These are phyloP conservation scores for Podochytrium sp. DNA, from an alignment of 192 early-diverging fungal species.

Conservation along the genomic window DNA sequence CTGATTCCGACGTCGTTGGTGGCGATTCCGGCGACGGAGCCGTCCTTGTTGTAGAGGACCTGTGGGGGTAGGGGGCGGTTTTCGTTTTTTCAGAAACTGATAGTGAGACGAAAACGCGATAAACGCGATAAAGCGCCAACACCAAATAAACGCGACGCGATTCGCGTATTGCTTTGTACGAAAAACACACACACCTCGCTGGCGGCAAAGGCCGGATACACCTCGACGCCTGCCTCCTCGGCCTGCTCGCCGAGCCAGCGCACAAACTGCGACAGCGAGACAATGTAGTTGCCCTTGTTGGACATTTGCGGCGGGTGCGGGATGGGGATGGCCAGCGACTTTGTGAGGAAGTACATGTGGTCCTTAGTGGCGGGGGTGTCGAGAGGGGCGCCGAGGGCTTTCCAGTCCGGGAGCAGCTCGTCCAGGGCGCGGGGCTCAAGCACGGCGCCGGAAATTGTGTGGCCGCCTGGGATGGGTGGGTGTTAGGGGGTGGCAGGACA, in stretches of 20 bases:
- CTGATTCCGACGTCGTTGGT: slow-evolving; percentile 95
- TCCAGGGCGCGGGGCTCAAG: slow-evolving; percentile 89
- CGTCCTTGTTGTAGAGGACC: slow-evolving; percentile 90
- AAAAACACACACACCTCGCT: slow-evolving; percentile 65
- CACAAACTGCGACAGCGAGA: slow-evolving; percentile 91
- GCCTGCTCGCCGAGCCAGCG: slow-evolving; percentile 97
- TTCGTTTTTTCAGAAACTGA: not conserved
- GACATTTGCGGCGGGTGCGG: slow-evolving; percentile 92
- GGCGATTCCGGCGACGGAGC: slow-evolving; percentile 88
- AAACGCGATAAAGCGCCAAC: not conserved
- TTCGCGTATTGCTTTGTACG: not conserved
- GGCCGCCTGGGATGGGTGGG: slow-evolving; percentile 64
- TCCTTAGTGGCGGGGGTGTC: slow-evolving; percentile 84
- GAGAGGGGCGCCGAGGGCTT: slow-evolving; percentile 91
- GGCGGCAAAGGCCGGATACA: slow-evolving; percentile 92
- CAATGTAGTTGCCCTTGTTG: slow-evolving; percentile 97
- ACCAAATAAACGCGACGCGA: not conserved
- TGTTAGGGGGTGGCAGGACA: not conserved
- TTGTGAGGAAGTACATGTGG: slow-evolving; percentile 83
- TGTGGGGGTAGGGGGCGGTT: not conserved
- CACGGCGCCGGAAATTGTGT: slow-evolving; percentile 94
- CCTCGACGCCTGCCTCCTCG: slow-evolving; percentile 92
- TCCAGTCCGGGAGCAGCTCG: slow-evolving; percentile 98
- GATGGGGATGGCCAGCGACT: slow-evolving; percentile 75
- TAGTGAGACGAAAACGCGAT: no score